Base-by-base conservation (phyloP, 2,329 filamentous ascomycete genomes). In the Metarhizium rileyi region DNA sequence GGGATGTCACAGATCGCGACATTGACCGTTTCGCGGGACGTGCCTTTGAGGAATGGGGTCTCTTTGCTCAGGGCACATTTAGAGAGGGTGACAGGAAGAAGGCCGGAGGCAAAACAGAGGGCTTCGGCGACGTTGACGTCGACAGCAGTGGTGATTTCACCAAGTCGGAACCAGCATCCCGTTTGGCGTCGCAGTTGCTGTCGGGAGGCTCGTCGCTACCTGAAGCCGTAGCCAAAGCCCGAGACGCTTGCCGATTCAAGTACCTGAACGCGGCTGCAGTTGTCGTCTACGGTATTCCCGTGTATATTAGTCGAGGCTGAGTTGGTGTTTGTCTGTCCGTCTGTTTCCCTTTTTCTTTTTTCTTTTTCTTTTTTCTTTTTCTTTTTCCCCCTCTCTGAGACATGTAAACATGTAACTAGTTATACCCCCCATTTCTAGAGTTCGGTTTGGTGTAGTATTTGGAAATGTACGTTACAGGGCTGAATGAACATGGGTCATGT, bases 1-100 rank as follows among this genome's bases (percentile, higher is more conserved):
- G 93, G 93, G 93, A 98, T 66, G 93, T 98, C 46, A 98, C 93
- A 9, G 93, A 98, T 65, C 87, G 87, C 60, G 93, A 98, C 65
- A 95, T 96, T 64, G 94, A 98, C 70, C 86, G 90, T 18, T 95
- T 95, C 65, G 87, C 90, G 0, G 81, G 84, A 30, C 75, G 78
- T 25, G 73, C 86, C 3, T 86, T 95, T 63, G 86, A 93, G 63
- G 77, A 85, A 59, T 98, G 93, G 93, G 93, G 93, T 0, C 66
- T 98, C 6, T 71, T 86, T 48, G 61, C 66, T 1, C 58, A 58
- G 65, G 75, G 75, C 51, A 65, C 72, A 7, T 76, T 72, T 53
- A 62, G 65, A 46, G 64, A 66, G 38, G 55, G 61, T 53, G 56
- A 54, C 20, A 61, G 54, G 53, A 59, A 59, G 55, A 58, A 57